Base-by-base conservation (phyloP, 176 grass and related monocot genomes). In the Hsuehochloa calcarea region DNA sequence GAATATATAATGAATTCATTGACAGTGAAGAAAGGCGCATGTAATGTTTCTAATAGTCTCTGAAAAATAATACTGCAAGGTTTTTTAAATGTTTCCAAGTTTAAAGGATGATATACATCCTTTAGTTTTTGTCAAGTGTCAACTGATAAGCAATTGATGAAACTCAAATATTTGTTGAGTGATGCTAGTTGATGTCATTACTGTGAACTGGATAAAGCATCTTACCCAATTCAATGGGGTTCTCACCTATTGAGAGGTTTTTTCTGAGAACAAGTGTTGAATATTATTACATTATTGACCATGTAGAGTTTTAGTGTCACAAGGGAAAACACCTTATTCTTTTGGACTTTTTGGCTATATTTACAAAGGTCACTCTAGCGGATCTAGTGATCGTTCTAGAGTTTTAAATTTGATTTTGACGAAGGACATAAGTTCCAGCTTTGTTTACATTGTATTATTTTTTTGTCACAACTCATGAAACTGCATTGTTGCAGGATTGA, bases 1-100 rank as follows among this genome's bases (percentile, higher is more conserved):
- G 15, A 89, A 95, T 98, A 78, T 98, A 98, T 51, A 93, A 93
- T 81, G 96, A 93, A 85, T 98, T 93, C 60, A 90, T 98, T 23
- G 93, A 98, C 38, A 74, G 31, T 83, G 84, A 92, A 83, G 96
- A 98, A 81, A 98, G 86, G 40, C 91, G 85, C 75, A 90, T 87
- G 96, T 98, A 90, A 64, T 80, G 37, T 80, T 86, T 86, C 43
- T 26, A 63, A 25, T 80, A 58, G 3, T 67, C 45, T 76, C 10
- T 81, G 54, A 73, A 46, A 80, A 72, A 56, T 63, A 74, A 7
- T 54, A 83, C 22, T 62, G 22, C 58, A 80, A 72, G 8, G 52
- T 75, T 52, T 45, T 45, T 45, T 10, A 66, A 66, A 15, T 47
- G 19, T 69, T 41, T 16, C 2, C 52, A n/a, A 50, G 38, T 72